A percentile compares a stretch with the other conserved stretches of the same genome.
Evolutionary conservation across 805 yeast genomes (phyloP).

Genomic region (Teunomyces cretensis): DNA sequence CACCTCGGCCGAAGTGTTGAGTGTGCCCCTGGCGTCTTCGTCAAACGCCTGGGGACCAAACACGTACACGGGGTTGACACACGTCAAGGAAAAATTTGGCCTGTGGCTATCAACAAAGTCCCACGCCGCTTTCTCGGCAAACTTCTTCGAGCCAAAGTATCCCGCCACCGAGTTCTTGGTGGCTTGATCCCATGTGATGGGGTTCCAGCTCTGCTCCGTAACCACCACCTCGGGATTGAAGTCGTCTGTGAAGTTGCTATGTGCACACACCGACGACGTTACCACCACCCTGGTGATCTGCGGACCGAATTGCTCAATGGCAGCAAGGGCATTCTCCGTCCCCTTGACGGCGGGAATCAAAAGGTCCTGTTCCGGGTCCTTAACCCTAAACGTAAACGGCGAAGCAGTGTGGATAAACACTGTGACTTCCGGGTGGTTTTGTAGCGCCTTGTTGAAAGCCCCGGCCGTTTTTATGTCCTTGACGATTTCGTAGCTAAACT

Average conservation of each 20-base stretch:
- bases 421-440: conserved; percentile 39
- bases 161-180: conserved; percentile 41
- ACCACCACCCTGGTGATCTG: conserved; percentile 49
- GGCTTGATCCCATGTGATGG: conserved; percentile 49
- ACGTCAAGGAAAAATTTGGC: conserved; percentile 41
- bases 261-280: conserved; percentile 38
- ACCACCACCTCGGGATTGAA: conserved; percentile 23
- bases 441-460: conserved; percentile 50
- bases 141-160: conserved; percentile 18
- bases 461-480: conserved; percentile 28
- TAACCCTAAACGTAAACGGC: conserved; percentile 46
- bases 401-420: conserved; percentile 52
- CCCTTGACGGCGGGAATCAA: conserved; percentile 60
- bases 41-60: conserved; percentile 57
- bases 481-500: conserved; percentile 31
- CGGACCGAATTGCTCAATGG: conserved; percentile 44
- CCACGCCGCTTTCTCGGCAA: conserved; percentile 23
- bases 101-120: conserved; percentile 15
- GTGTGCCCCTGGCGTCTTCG: conserved; percentile 28
- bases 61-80: conserved; percentile 56
- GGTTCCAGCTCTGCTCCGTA: conserved; percentile 54
- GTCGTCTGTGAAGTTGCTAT: conserved; percentile 7
- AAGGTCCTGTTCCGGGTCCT: conserved; percentile 48
- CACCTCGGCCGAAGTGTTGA: conserved; percentile 38
- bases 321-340: conserved; percentile 47